Conservation (phyloP, 768 basidiomycete genomes). For the Strobilomyces echinocephalus region DNA sequence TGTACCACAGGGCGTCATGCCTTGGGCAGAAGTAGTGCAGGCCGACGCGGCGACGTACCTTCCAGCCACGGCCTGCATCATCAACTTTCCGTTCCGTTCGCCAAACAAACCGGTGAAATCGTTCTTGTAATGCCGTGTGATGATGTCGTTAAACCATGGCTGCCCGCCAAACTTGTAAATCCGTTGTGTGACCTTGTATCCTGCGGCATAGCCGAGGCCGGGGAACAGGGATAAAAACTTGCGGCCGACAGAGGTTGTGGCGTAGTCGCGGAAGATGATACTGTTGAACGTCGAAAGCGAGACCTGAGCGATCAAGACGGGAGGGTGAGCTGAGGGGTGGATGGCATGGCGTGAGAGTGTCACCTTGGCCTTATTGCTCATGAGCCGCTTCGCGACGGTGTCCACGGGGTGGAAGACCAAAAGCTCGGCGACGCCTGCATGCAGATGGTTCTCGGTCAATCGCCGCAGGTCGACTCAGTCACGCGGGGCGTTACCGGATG, state of each 20-base stretch:
- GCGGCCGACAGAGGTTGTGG: slow-evolving; percentile 56
- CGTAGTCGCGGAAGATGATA: slow-evolving; percentile 86
- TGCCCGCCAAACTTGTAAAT: slow-evolving; percentile 99
- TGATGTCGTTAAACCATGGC: slow-evolving; percentile 93
- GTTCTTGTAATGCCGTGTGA: slow-evolving; percentile 77
- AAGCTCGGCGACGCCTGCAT: slow-evolving; percentile 85
- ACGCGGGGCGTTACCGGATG: slow-evolving; percentile 57
- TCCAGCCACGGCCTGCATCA: slow-evolving; percentile 93
- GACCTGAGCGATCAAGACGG: slow-evolving; percentile 39
- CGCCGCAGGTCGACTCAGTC: not conserved
- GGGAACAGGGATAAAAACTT: slow-evolving; percentile 94
- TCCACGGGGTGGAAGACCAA: slow-evolving; percentile 95
- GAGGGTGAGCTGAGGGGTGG: not conserved
- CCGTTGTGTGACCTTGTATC: slow-evolving; percentile 93
- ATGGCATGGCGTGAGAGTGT: not conserved
- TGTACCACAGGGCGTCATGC: slow-evolving; percentile 21
- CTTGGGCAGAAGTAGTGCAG: not conserved
- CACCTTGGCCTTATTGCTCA: slow-evolving; percentile 94
- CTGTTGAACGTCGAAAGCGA: slow-evolving; percentile 57
- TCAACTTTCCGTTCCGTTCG: slow-evolving; percentile 90
- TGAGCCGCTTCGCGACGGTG: slow-evolving; percentile 96
- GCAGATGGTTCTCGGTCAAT: not conserved
- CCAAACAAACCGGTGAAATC: slow-evolving; percentile 82
- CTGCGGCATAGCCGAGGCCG: slow-evolving; percentile 95
- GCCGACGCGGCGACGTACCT: slow-evolving; percentile 47